A percentile compares a stretch with the other conserved stretches of the same genome.
phyloP scores from a whole-genome alignment of 208 protist genomes.

The Trypanosoma conorhini region DNA sequence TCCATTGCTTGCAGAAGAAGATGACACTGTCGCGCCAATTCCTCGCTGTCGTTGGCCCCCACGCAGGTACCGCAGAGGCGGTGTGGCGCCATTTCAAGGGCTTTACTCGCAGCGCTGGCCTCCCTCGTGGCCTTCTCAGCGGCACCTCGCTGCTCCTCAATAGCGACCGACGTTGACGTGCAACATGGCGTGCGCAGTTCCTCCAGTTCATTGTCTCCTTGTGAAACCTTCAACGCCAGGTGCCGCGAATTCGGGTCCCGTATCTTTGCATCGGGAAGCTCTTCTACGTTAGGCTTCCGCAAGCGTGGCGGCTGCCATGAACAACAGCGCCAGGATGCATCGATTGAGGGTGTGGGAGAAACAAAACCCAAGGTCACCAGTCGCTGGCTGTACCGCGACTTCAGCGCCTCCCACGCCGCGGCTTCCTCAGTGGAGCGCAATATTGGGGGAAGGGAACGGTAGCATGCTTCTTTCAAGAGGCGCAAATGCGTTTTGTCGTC shows the following conservation, averaged over 20 bases:
- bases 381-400: not conserved
- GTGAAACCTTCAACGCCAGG: not conserved
- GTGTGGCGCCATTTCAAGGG: not conserved
- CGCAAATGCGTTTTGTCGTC: not conserved
- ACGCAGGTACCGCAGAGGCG: not conserved
- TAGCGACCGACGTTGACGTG: not conserved
- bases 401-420: not conserved
- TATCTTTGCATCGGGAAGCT: not conserved
- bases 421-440: not conserved
- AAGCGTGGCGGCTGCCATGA: not conserved
- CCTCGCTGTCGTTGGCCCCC: not conserved
- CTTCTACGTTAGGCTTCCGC: no score
- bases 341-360: not conserved
- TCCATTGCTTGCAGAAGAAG: not conserved
- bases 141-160: not conserved
- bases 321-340: not conserved
- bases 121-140: not conserved
- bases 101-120: not conserved
- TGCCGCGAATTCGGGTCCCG: no score
- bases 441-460: not conserved
- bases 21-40: not conserved
- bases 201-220: not conserved
- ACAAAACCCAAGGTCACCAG: not conserved
- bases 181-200: no score
- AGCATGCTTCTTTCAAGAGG: conserved; percentile 3